Conservation (phyloP, 306 rosid genomes). For the Gastrolobium bilobum region DNA sequence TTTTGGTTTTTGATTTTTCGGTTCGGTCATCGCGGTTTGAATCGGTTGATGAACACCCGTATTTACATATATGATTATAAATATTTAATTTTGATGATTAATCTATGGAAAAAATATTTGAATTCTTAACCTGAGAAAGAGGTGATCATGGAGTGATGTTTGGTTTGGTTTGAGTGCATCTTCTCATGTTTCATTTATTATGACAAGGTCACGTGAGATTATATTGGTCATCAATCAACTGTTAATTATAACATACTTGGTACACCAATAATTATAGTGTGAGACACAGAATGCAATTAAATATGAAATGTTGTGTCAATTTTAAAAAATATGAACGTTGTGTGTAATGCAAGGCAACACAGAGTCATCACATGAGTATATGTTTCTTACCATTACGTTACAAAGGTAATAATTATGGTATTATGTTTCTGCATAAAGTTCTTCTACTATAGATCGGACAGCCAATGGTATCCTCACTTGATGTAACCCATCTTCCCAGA, state of each 20-base stretch:
- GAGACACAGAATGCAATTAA: neutral
- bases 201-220: too few relatives aligned
- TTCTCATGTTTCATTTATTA: too few relatives aligned
- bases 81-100: neutral
- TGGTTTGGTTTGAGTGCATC: too few relatives aligned
- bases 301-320: neutral
- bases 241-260: neutral
- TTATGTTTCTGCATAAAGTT: conserved; percentile 52
- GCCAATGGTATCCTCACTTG: conserved; percentile 59
- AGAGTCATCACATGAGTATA: neutral
- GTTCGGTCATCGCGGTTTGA: too few relatives aligned
- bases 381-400: neutral
- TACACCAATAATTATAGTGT: neutral
- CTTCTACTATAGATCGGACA: conserved; percentile 55
- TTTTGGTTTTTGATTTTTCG: too few relatives aligned
- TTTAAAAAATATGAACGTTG: neutral
- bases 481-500: conserved; percentile 69
- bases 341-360: too few relatives aligned
- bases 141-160: neutral
- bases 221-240: too few relatives aligned
- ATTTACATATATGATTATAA: too few relatives aligned
- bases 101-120: neutral
- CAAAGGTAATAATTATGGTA: conserved; percentile 23
- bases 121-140: neutral
- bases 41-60: too few relatives aligned